Evolutionary conservation across 208 protist species (phyloP), one percentile per base, ranked within the genome.

Genomic region (Porcisia deanei): DNA sequence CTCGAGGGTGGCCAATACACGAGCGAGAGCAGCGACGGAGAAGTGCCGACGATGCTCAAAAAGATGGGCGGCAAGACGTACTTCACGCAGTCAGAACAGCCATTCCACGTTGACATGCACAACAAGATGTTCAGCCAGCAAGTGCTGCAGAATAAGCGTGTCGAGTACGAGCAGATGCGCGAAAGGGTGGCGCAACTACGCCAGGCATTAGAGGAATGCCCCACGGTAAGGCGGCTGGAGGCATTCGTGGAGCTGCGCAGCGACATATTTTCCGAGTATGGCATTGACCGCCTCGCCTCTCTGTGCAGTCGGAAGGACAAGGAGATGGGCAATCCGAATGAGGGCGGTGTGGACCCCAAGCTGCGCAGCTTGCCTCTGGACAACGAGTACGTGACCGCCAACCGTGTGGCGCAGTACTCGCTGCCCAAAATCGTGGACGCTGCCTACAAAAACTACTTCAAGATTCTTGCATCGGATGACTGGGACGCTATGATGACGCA

Each of bases 71-170:
- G 83, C 54, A 85, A 85, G 71, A 75, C 91, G 37, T 86, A 91
- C 73, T 95, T 95, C 83, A 95, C 87, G 12, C 80, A 85, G 72
- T 79, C 83, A 12, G 75, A 74, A 53, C 86, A 86, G 75, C 57
- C 77, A 37, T 95, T 95, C 74, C 83, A 85, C 73, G 91, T 95
- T 58, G 91, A 95, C 70, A 82, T 88, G 75, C 88, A 95, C 81
- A 95, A 82, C 61, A 95, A 95, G 80, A 95, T 95, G 91, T 95
- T 85, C 80, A 92, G 86, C 65, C 91, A 95, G 75, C 89, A 95
- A 78, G 91, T 95, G 63, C 83, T 95, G 74, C 87, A 94, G 82
- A 93, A 93, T 81, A 93, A 94, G 73, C 89, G 86, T 53, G 91
- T 93, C 20, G 88, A 94, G 84, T 93, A 96, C 83, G 91, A 94